phyloP scores from a whole-genome alignment of 441 rosid genomes.

The Adansonia gregorii region DNA sequence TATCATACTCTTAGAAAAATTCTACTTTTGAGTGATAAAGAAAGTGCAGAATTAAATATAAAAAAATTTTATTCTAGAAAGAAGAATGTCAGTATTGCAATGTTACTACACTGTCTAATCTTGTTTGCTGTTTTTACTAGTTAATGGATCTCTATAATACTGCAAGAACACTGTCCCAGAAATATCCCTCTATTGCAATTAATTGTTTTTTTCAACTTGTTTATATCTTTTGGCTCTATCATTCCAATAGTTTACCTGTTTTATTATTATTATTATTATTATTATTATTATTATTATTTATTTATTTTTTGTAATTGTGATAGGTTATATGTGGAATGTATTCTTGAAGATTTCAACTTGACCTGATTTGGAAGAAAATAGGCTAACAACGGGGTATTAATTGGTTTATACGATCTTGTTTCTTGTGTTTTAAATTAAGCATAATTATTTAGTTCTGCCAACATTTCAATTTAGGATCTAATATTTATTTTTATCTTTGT shows the following conservation, averaged over 20 bases:
- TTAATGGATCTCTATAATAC: background rate
- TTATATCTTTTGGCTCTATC: background rate
- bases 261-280: background rate
- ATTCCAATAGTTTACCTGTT: background rate
- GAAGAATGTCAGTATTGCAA: background rate
- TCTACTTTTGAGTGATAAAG: background rate
- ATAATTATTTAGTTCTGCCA: background rate
- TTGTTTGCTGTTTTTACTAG: background rate
- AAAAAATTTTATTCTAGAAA: background rate
- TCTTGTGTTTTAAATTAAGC: background rate
- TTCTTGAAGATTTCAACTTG: background rate
- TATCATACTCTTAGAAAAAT: background rate
- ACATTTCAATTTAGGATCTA: background rate
- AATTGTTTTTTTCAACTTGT: background rate
- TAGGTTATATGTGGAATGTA: conserved; percentile 11
- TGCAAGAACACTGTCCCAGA: background rate
- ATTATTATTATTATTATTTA: background rate
- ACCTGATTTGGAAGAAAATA: conserved; percentile 12
- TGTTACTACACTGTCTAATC: background rate
- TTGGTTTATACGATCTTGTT: conserved; percentile 5
- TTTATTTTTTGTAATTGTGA: background rate
- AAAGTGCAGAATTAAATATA: background rate
- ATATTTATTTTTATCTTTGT: background rate
- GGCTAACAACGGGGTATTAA: background rate
- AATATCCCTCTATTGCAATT: background rate